Evolutionary conservation across 2,329 filamentous ascomycete species (phyloP), one percentile per base, ranked within the genome.

Genomic region (Aureobasidium sp.): DNA sequence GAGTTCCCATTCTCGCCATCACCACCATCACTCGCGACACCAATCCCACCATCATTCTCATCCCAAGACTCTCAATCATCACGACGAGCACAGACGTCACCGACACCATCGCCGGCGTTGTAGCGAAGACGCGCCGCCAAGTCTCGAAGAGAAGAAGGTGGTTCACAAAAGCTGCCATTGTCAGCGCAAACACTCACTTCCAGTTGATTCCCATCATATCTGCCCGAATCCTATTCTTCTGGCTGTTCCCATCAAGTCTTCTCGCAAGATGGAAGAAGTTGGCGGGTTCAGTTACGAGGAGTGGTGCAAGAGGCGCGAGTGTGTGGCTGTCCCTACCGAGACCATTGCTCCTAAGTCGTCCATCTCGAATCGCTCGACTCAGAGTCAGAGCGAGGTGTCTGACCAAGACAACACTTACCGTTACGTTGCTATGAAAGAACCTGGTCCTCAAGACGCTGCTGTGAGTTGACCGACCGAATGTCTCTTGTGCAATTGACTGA

Each of bases 381-480:
- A 44, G 8, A 22, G 15, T 48, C 22, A 60, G 24, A 37, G 19
- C 22, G 45, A 6, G 2, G 44, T 31, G 33, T 60, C 57, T 45
- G 48, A 54, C 5, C 52, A 57, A 6, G 63, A 64, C 31, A 48
- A 54, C 49, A 19, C 22, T 31, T 58, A 64, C 27, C 62, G 48
- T 14, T 64, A 64, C 22, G 42, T 63, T 37, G 47, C 61, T 15
- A 63, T 63, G 61, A 63, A 48, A 54, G 61, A 63, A 27, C 53
- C 61, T 19, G 54, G 49, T n/a, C 49, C 42, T 29, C 48, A 61
- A 40, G 60, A 61, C 33, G 60, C 49, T 53, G 40, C 60, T 27
- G 49, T 52, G 27, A 37, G 60, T 50, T 0, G 7, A 27, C 2
- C 3, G 7, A 29, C 19, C 4, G 14, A 7, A 29, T 2, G n/a